Evolutionary conservation across 805 yeast genomes (phyloP).

Genomic region (Grigorovia yakushimaensis): DNA sequence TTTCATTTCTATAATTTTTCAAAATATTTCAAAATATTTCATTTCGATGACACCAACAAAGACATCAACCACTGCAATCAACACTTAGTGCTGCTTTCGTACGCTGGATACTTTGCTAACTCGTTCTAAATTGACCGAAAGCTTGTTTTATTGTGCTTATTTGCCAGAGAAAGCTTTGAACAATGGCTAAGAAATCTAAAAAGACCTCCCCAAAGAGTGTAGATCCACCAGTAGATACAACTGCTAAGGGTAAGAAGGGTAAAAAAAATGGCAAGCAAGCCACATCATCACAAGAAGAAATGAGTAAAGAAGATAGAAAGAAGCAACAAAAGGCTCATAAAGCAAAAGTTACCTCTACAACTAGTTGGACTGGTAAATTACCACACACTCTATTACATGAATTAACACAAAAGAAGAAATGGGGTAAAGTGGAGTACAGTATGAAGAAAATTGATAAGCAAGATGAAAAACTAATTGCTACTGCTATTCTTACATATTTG

Average conservation of each 20-base stretch:
- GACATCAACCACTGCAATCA: not conserved
- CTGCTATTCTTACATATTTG: constrained; percentile 54
- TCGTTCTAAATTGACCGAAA: not conserved
- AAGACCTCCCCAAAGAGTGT: constrained; percentile 1
- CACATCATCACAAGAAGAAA: constrained; percentile 5
- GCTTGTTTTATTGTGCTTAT: not conserved
- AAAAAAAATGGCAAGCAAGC: constrained; percentile 13
- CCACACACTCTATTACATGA: constrained; percentile 84
- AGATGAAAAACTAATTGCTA: constrained; percentile 48
- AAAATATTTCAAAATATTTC: not conserved
- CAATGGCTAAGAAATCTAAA: constrained; percentile 10
- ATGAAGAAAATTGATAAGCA: constrained; percentile 41
- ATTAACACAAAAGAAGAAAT: constrained; percentile 75
- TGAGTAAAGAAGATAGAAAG: constrained; percentile 12
- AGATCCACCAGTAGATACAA: constrained; percentile 3
- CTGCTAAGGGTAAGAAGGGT: constrained; percentile 15
- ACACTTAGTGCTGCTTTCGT: not conserved
- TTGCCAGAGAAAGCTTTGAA: not conserved
- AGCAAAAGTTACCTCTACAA: constrained; percentile 50
- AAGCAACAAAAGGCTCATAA: constrained; percentile 30
- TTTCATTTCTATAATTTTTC: no score
- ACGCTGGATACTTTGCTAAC: no score
- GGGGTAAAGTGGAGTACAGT: constrained; percentile 80
- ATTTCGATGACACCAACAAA: not conserved
- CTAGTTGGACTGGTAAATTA: constrained; percentile 91